Percentiles rank a stretch among this genome's conserved stretches.
These are phyloP conservation scores for Mimosa pudica DNA, from an alignment of 306 rosid genomes.

Conservation along the genomic window DNA sequence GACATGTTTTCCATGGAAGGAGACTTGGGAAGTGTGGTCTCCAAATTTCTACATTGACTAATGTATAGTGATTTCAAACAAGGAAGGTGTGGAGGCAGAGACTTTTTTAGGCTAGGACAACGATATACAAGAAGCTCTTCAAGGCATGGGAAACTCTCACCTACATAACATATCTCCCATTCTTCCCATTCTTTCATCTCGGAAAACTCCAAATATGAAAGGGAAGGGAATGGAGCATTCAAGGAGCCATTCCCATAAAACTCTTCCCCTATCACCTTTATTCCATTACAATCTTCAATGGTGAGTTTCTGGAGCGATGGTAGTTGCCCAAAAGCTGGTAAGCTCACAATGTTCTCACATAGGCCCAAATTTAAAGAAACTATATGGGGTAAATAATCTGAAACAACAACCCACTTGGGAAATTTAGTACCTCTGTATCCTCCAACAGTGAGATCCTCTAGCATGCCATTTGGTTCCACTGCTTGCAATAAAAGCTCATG, in stretches of 20 bases:
- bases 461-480: not conserved
- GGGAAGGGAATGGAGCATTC: not conserved
- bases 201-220: not conserved
- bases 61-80: not conserved
- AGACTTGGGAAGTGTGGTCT: not conserved
- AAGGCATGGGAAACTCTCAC: slow-evolving; percentile 5
- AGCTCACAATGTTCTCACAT: not conserved
- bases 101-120: not conserved
- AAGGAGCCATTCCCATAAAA: slow-evolving; percentile 4
- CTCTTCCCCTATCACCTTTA: slow-evolving; percentile 5
- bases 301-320: not conserved
- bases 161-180: not conserved
- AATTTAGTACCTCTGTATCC: not conserved
- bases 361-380: not conserved
- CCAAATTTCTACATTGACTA: rapidly evolving
- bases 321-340: slow-evolving; percentile 31
- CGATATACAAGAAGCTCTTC: not conserved
- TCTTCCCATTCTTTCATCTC: not conserved
- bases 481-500: not conserved
- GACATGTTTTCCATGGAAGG: not conserved
- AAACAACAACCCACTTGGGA: slow-evolving; percentile 21
- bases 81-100: slow-evolving; percentile 18
- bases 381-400: not conserved
- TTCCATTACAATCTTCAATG: not conserved
- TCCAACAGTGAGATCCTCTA: not conserved